Evolutionary conservation across 2,329 filamentous ascomycete genomes (phyloP), one percentile per base, ranked within the genome.

Genomic region (Talaromyces verruculosus): DNA sequence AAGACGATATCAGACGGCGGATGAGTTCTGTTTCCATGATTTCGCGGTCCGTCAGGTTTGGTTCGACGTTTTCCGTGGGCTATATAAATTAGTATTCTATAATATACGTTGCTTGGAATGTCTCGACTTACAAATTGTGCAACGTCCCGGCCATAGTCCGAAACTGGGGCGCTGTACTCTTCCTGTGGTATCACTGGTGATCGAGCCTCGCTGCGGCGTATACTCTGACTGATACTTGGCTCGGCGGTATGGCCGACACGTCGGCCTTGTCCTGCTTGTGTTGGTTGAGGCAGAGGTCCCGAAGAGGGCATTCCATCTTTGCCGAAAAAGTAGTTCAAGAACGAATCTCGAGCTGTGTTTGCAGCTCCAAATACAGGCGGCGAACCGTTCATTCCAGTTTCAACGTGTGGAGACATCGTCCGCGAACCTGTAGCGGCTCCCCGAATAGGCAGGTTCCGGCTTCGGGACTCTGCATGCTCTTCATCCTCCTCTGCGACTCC

Each of bases 271-370:
- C 72, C 69, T 13, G 78, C 80, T 39, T 77, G 67, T 41, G 71
- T 73, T 65, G 69, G 78, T 69, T 79, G 82, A 70, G 78, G 75
- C 35, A 78, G 77, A 68, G 78, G 77, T 67, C 77, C 79, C 55
- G 82, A 74, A 67, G 81, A 73, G 66, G 83, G 81, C 37, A 83
- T 79, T 45, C 86, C 84, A 57, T 99, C 95, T 76, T 99, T 98
- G 72, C 95, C 93, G 74, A 99, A 99, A 81, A 99, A 99, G 80
- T 99, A 99, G 80, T 94, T 98, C 68, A 99, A 80, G 83, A 99
- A 99, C 0, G 93, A 96, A 79, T 99, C 95, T 68, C 89, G 87
- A 47, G 91, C 87, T 67, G 82, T 86, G 65, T 89, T 88, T 60
- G 85, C 77, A 4, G 82, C 83, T 69, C 87, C 87, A 68, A 90